phyloP scores from a whole-genome alignment of 768 basidiomycete genomes.

The Tricholoma hemisulphureum region DNA sequence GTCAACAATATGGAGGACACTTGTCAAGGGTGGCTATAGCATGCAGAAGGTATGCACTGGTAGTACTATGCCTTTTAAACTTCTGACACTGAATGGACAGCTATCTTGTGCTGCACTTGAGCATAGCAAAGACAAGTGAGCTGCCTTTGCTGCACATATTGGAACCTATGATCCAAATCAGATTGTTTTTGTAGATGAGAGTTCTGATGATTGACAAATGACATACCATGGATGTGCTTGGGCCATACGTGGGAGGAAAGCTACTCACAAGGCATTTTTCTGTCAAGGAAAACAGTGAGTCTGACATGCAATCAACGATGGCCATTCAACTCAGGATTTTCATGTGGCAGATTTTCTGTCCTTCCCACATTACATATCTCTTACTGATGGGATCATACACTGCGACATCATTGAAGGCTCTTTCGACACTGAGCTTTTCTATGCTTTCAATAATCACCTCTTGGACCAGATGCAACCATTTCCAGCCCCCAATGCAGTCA shows the following conservation, averaged over 20 bases:
- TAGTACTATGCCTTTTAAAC: too few relatives aligned
- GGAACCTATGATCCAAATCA: too few relatives aligned
- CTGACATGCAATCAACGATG: too few relatives aligned
- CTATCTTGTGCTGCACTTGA: too few relatives aligned
- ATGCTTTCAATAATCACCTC: slow-evolving; percentile 26
- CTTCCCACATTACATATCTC: slow-evolving; percentile 34
- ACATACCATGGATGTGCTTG: background rate
- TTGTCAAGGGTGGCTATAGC: too few relatives aligned
- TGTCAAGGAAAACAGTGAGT: background rate
- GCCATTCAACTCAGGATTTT: background rate
- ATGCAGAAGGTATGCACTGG: too few relatives aligned
- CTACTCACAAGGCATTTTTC: background rate
- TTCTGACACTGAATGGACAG: too few relatives aligned
- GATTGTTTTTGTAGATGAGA: too few relatives aligned
- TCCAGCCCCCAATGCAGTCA: slow-evolving; percentile 31
- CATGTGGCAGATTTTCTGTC: slow-evolving; percentile 23
- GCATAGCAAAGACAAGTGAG: too few relatives aligned
- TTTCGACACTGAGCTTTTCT: slow-evolving; percentile 18
- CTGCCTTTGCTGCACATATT: too few relatives aligned
- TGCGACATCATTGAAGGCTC: slow-evolving; percentile 25
- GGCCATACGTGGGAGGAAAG: background rate
- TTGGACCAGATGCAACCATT: slow-evolving; percentile 26
- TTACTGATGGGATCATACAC: slow-evolving; percentile 32
- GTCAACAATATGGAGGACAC: too few relatives aligned
- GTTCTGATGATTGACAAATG: background rate